A percentile compares a stretch with the other conserved stretches of the same genome.
Evolutionary conservation across 2,329 filamentous ascomycete species (phyloP).

Genomic region (Penicillium digitatum): DNA sequence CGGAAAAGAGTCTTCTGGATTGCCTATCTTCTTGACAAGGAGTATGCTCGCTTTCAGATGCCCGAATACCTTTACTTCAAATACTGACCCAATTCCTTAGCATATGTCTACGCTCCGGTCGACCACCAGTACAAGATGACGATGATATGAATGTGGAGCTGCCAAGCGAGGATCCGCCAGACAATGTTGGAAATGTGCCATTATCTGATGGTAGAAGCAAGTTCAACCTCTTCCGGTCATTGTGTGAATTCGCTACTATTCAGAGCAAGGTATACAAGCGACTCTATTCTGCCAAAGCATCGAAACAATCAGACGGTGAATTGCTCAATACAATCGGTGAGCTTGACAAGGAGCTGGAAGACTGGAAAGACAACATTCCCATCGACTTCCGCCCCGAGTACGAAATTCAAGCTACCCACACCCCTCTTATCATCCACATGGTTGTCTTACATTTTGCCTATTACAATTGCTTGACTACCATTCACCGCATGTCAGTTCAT

Average conservation of each 20-base stretch:
- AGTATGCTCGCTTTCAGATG: constrained; percentile 41
- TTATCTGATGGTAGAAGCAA: constrained; percentile 84
- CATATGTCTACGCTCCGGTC: constrained; percentile 67
- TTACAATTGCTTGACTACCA: constrained; percentile 96
- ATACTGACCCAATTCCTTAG: constrained; percentile 31
- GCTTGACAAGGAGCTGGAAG: constrained; percentile 81
- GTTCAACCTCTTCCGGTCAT: constrained; percentile 88
- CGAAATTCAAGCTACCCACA: constrained; percentile 89
- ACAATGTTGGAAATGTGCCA: constrained; percentile 93
- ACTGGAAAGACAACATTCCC: constrained; percentile 95
- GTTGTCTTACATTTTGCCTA: constrained; percentile 95
- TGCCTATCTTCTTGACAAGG: constrained; percentile 69
- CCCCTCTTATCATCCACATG: constrained; percentile 87
- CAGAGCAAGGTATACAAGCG: constrained; percentile 92
- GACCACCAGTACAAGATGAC: constrained; percentile 68
- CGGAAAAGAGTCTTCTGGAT: constrained; percentile 76
- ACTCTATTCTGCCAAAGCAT: constrained; percentile 86
- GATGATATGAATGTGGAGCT: constrained; percentile 94
- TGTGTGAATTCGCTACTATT: constrained; percentile 88
- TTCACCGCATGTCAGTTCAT: constrained; percentile 97
- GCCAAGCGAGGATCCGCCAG: constrained; percentile 81
- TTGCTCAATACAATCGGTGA: constrained; percentile 93
- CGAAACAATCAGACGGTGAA: constrained; percentile 87
- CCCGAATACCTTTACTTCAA: neutral
- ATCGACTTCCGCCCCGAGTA: constrained; percentile 96